Percentiles rank a stretch among this genome's conserved stretches.
Evolutionary conservation across 768 basidiomycete species (phyloP).

Genomic region (Tricholoma saponaceum): DNA sequence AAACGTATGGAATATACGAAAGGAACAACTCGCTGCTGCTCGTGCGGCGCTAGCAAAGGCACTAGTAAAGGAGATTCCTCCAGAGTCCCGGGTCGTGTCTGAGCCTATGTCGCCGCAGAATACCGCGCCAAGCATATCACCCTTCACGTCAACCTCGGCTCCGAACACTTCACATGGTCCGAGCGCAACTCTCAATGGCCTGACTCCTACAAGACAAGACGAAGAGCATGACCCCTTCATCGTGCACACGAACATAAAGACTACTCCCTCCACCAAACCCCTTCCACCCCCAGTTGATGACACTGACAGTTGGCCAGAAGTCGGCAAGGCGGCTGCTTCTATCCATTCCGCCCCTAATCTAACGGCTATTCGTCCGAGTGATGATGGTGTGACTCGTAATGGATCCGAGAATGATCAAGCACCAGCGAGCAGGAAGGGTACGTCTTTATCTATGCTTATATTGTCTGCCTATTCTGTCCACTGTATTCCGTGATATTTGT

Average conservation of each 20-base stretch:
- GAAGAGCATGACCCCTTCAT: conserved; percentile 40
- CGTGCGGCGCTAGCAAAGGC: conserved; percentile 9
- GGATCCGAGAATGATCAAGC: not conserved
- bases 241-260: conserved; percentile 28
- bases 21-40: conserved; percentile 24
- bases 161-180: conserved; percentile 13
- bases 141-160: not conserved
- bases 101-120: not conserved
- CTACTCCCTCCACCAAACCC: conserved; percentile 17
- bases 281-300: conserved; percentile 27
- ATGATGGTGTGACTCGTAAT: conserved; percentile 6
- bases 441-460: conserved; percentile 8
- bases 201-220: conserved; percentile 11
- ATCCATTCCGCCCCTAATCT: not conserved
- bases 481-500: conserved; percentile 1
- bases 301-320: conserved; percentile 41
- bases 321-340: conserved; percentile 29
- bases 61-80: not conserved
- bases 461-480: not conserved
- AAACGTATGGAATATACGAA: conserved; percentile 29
- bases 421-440: conserved; percentile 21
- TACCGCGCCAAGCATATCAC: not conserved
- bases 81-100: not conserved
- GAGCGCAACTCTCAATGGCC: conserved; percentile 6
- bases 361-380: conserved; percentile 8